A percentile compares a stretch with the other conserved stretches of the same genome.
Evolutionary conservation across 2,329 filamentous ascomycete genomes (phyloP).

Genomic region (Volutella citrinella): DNA sequence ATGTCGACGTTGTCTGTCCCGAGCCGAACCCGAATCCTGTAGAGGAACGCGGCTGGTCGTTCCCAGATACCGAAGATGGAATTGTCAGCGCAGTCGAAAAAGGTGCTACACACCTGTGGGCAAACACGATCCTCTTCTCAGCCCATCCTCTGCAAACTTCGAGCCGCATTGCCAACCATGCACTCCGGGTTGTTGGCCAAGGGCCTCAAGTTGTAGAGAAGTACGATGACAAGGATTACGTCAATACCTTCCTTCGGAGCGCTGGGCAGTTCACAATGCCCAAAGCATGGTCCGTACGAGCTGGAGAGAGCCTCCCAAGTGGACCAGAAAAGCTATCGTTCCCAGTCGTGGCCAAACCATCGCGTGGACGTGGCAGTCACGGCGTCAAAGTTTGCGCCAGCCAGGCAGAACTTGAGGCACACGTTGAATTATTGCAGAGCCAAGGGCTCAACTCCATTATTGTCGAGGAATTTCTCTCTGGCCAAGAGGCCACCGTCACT

Average conservation of each 20-base stretch:
- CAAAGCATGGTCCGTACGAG: constrained; percentile 29
- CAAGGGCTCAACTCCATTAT: constrained; percentile 29
- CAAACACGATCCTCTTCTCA: constrained; percentile 48
- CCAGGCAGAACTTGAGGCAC: constrained; percentile 8
- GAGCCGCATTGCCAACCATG: constrained; percentile 23
- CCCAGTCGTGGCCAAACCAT: constrained; percentile 16
- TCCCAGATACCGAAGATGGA: constrained; percentile 17
- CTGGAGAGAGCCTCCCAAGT: not conserved
- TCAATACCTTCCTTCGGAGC: constrained; percentile 41
- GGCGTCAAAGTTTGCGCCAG: constrained; percentile 15
- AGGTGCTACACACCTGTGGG: constrained; percentile 46
- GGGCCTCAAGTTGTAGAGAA: constrained; percentile 43
- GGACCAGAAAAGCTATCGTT: constrained; percentile 7
- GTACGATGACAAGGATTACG: constrained; percentile 49
- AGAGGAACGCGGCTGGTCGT: constrained; percentile 13
- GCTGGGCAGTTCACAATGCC: constrained; percentile 38
- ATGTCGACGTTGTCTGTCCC: constrained; percentile 12
- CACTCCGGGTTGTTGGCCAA: constrained; percentile 42
- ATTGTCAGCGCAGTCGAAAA: constrained; percentile 30
- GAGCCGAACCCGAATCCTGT: constrained; percentile 6
- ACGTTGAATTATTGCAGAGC: constrained; percentile 8
- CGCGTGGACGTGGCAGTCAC: constrained; percentile 17
- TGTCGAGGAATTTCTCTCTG: constrained; percentile 45
- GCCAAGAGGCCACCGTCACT: constrained; percentile 49
- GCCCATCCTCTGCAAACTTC: constrained; percentile 46